Evolutionary conservation across 2,329 filamentous ascomycete genomes (phyloP).

Genomic region (Helotiales sp.): DNA sequence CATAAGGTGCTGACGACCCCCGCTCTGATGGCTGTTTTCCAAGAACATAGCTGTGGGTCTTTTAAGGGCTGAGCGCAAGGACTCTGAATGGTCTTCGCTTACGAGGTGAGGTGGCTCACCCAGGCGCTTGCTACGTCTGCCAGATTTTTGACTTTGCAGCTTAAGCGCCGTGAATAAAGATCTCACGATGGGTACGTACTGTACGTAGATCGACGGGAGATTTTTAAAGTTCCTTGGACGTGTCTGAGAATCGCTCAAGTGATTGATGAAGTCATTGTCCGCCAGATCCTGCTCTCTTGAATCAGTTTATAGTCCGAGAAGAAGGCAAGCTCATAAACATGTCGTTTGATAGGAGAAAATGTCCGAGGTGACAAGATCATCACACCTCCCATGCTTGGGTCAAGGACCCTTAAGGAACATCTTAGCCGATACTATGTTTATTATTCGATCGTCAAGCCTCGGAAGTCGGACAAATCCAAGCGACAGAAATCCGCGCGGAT

Average conservation of each 20-base stretch:
- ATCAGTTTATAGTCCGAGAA: neutral
- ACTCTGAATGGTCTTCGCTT: slow-evolving; percentile 12
- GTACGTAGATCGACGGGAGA: neutral
- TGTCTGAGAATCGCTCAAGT: neutral
- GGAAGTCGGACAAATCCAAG: neutral
- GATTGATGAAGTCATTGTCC: neutral
- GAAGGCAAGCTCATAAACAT: neutral
- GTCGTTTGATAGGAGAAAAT: neutral
- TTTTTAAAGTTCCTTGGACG: slow-evolving; percentile 3
- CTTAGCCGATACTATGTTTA: neutral
- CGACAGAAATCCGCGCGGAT: neutral
- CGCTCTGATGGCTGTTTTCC: slow-evolving; percentile 28
- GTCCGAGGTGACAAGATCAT: neutral
- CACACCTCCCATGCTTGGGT: neutral
- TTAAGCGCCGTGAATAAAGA: slow-evolving; percentile 17
- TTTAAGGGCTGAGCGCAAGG: slow-evolving; percentile 15
- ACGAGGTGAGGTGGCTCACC: slow-evolving; percentile 14
- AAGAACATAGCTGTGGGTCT: slow-evolving; percentile 20
- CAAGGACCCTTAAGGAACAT: neutral
- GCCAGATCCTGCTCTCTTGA: neutral
- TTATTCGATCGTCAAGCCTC: neutral
- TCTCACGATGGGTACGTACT: neutral
- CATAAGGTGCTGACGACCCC: slow-evolving; percentile 32
- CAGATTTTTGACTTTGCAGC: slow-evolving; percentile 8
- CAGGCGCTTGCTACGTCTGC: slow-evolving; percentile 6